Percentiles rank a stretch among this genome's conserved stretches.
These are phyloP conservation scores for Strigomonas culicis DNA, from an alignment of 208 protist species.

Conservation along the genomic window DNA sequence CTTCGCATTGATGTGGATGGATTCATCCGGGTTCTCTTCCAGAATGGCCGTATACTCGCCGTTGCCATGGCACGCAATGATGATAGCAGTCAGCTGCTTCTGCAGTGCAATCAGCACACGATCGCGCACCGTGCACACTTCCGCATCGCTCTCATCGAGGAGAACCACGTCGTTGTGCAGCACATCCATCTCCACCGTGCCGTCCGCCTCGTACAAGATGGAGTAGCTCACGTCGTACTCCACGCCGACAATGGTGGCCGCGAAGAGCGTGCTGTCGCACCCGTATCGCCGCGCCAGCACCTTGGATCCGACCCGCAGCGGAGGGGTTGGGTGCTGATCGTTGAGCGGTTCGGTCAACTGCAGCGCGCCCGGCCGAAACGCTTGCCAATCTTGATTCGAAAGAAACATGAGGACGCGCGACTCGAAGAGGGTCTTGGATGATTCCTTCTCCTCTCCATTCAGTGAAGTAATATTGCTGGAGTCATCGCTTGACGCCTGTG, in stretches of 20 bases:
- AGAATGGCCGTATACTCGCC: constrained; percentile 77
- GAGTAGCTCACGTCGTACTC: constrained; percentile 61
- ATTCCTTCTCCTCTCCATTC: too few species aligned
- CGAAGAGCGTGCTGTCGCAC: constrained; percentile 29
- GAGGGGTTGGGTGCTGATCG: constrained; percentile 33
- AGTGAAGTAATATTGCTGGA: too few species aligned
- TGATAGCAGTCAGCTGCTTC: constrained; percentile 33
- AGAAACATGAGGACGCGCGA: too few species aligned
- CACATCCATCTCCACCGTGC: constrained; percentile 43
- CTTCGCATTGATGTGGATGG: constrained; percentile 82
- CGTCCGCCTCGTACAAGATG: constrained; percentile 48
- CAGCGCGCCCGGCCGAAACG: constrained; percentile 40
- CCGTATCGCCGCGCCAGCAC: constrained; percentile 56
- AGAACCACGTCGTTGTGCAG: constrained; percentile 69
- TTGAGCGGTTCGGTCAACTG: constrained; percentile 46
- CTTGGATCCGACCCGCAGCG: constrained; percentile 41
- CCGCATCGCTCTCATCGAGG: constrained; percentile 29
- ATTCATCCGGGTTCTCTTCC: constrained; percentile 95
- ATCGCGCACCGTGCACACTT: constrained; percentile 54
- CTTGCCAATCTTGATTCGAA: too few species aligned
- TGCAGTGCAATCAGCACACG: constrained; percentile 51
- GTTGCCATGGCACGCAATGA: constrained; percentile 50
- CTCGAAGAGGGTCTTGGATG: too few species aligned
- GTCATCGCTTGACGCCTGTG: too few species aligned
- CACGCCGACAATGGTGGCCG: constrained; percentile 43